A percentile compares a stretch with the other conserved stretches of the same genome.
These are phyloP conservation scores for Pseudisothecium myosuroides DNA, from an alignment of 225 moss, liverwort and hornwort species.

Conservation along the genomic window DNA sequence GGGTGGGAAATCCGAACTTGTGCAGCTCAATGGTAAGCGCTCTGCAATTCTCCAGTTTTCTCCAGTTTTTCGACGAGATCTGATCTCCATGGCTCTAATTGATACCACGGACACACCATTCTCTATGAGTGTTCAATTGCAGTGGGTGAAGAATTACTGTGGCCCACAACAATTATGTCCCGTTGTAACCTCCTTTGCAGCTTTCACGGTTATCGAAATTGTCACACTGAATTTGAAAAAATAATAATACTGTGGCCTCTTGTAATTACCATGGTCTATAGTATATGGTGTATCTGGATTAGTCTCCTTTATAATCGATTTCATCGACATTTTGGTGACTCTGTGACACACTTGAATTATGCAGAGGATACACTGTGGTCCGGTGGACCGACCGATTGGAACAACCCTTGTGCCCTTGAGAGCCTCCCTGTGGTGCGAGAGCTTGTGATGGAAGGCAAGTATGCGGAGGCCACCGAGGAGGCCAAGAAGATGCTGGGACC, in stretches of 20 bases:
- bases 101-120: background rate
- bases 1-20: slow-evolving; percentile 62
- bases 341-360: background rate
- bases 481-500: slow-evolving; percentile 79
- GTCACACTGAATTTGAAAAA: background rate
- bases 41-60: background rate
- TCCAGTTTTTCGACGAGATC: background rate
- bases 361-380: slow-evolving; percentile 94
- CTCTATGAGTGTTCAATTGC: background rate
- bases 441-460: slow-evolving; percentile 61
- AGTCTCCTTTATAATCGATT: background rate
- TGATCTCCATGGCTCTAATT: background rate
- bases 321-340: background rate
- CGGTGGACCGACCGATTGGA: slow-evolving; percentile 89
- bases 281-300: too few species aligned
- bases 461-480: slow-evolving; percentile 51
- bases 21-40: slow-evolving; percentile 73
- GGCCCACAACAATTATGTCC: background rate
- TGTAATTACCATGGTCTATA: background rate
- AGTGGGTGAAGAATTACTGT: background rate
- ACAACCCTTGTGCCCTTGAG: slow-evolving; percentile 55
- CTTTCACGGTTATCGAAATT: background rate
- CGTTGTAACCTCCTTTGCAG: background rate
- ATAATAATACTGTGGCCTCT: background rate
- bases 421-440: slow-evolving; percentile 56